Evolutionary conservation across 1,139 yeast species (phyloP).

Genomic region (Yamadazyma sp.): DNA sequence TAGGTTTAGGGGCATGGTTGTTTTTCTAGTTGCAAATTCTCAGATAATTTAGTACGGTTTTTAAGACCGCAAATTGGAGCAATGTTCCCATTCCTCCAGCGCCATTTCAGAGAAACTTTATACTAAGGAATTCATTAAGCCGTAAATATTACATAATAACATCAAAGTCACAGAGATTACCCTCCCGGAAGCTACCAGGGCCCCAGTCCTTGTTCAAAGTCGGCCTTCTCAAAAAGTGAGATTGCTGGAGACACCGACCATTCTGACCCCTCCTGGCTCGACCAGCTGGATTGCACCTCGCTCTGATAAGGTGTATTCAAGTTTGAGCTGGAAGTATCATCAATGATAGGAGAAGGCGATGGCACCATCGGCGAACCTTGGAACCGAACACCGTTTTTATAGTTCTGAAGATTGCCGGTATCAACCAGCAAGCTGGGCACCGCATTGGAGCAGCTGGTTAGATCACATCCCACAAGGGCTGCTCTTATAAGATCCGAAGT

Average conservation of each 20-base stretch:
- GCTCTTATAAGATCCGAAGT: not conserved
- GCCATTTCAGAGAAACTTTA: too few relatives aligned
- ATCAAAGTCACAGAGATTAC: too few relatives aligned
- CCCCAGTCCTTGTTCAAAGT: not conserved
- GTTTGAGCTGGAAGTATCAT: constrained; percentile 2
- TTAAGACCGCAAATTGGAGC: too few relatives aligned
- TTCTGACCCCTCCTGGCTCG: not conserved
- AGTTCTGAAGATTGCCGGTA: not conserved
- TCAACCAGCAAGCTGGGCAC: not conserved
- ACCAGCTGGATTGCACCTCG: not conserved
- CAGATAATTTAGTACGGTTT: too few relatives aligned
- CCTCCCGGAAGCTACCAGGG: too few relatives aligned
- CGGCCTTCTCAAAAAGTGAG: not conserved
- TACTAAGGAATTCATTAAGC: too few relatives aligned
- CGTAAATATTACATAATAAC: too few relatives aligned
- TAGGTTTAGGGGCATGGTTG: constrained; percentile 3
- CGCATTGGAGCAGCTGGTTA: not conserved
- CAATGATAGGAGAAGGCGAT: constrained; percentile 1
- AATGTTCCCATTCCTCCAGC: too few relatives aligned
- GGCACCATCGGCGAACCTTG: not conserved
- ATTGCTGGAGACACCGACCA: not conserved
- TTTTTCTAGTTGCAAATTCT: not conserved
- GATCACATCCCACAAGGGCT: not conserved
- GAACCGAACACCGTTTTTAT: constrained; percentile 2
- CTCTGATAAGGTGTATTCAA: not conserved